phyloP scores from a whole-genome alignment of 495 filamentous ascomycete genomes.

The Neurospora sp. region DNA sequence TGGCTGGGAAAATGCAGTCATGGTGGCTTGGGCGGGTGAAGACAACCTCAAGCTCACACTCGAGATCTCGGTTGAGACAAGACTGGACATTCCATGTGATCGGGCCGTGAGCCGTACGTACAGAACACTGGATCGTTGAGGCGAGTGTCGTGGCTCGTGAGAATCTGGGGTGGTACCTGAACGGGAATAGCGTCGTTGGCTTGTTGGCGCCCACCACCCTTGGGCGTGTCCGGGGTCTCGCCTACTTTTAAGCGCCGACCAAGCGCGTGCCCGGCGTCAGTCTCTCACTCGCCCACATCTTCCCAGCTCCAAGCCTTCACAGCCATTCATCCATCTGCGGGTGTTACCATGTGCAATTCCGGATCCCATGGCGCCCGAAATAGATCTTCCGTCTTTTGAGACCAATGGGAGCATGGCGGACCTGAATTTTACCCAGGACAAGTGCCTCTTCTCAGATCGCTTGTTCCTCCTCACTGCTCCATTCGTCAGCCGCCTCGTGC shows the following conservation, averaged over 20 bases:
- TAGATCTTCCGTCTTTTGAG: background rate
- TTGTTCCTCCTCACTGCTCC: background rate
- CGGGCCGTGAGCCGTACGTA: background rate
- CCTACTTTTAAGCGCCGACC: conserved; percentile 18
- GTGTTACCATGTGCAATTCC: background rate
- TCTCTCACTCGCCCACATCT: background rate
- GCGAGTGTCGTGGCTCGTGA: background rate
- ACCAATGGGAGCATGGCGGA: background rate
- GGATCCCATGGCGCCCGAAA: background rate
- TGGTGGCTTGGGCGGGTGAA: background rate
- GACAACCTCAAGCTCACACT: background rate
- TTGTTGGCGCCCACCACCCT: background rate
- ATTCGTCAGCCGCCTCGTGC: background rate
- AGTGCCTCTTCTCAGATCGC: background rate
- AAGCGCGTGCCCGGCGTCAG: conserved; percentile 15
- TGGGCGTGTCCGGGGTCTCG: background rate
- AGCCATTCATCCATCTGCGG: conserved; percentile 11
- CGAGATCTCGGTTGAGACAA: background rate
- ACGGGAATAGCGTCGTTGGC: background rate
- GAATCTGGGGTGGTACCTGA: background rate
- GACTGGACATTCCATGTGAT: background rate
- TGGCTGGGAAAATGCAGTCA: background rate
- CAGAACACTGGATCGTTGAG: background rate
- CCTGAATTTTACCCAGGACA: background rate
- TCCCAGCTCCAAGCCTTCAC: background rate